Conservation (phyloP, 805 yeast genomes). For the Ogataea neopini region DNA sequence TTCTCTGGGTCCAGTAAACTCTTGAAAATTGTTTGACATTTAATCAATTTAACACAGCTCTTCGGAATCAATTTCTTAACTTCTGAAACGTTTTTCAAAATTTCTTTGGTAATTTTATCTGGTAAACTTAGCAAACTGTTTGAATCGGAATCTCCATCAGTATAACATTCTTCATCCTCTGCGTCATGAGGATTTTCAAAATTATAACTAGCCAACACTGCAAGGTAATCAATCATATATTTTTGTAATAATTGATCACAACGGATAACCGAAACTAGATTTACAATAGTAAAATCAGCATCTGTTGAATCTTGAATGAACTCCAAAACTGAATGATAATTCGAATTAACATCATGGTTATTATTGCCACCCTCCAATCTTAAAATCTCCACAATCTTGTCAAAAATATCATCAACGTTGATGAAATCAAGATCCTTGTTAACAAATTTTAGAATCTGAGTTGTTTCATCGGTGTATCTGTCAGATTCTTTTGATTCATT, state of each 20-base stretch:
- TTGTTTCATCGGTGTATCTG: slow-evolving; percentile 17
- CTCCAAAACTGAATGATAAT: slow-evolving; percentile 27
- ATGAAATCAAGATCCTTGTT: slow-evolving; percentile 26
- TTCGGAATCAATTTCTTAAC: slow-evolving; percentile 27
- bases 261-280: slow-evolving; percentile 27
- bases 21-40: slow-evolving; percentile 31
- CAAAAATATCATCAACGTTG: slow-evolving; percentile 23
- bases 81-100: slow-evolving; percentile 14
- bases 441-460: slow-evolving; percentile 21
- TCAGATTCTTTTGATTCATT: slow-evolving; percentile 13
- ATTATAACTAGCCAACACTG: slow-evolving; percentile 14
- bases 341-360: slow-evolving; percentile 6
- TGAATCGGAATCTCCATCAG: slow-evolving; percentile 4
- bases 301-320: slow-evolving; percentile 28
- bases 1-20: slow-evolving; percentile 29
- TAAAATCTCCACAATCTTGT: slow-evolving; percentile 26
- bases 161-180: slow-evolving; percentile 8
- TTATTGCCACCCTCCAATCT: slow-evolving; percentile 12
- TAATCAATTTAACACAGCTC: slow-evolving; percentile 28
- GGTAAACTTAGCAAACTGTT: slow-evolving; percentile 3
- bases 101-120: slow-evolving; percentile 11
- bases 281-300: slow-evolving; percentile 26
- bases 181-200: slow-evolving; percentile 12
- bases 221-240: slow-evolving; percentile 24
- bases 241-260: slow-evolving; percentile 22